These are phyloP conservation scores for Leishmania mexicana DNA, from an alignment of 208 protist genomes.

Conservation along the genomic window DNA sequence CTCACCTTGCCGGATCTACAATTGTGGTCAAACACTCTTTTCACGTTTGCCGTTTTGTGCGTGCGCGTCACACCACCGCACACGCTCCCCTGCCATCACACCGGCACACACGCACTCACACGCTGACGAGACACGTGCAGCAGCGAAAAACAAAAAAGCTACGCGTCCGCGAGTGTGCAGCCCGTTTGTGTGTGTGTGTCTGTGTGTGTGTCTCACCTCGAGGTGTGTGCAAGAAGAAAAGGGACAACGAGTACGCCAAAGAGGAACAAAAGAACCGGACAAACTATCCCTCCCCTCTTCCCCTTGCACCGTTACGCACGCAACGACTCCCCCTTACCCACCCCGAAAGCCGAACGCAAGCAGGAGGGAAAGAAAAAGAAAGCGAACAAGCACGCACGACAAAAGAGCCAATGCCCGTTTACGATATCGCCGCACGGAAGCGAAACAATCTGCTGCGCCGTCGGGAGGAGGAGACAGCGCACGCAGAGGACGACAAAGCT, in stretches of 20 bases:
- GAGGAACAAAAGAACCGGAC: neutral
- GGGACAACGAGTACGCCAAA: neutral
- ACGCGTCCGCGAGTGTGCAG: neutral
- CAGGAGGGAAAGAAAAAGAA: neutral
- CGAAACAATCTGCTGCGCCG: conserved; percentile 38
- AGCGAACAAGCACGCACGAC: neutral
- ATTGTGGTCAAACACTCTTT: neutral
- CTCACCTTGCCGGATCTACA: neutral
- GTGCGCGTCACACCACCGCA: neutral
- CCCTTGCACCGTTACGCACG: neutral
- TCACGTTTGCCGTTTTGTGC: neutral
- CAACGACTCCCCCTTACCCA: neutral
- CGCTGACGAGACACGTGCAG: neutral
- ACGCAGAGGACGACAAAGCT: conserved; percentile 31
- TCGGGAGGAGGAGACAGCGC: conserved; percentile 18
- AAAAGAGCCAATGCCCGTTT: conserved; percentile 57
- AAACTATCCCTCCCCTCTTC: neutral
- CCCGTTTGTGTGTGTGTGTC: neutral
- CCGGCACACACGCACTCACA: neutral
- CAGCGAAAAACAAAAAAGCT: neutral
- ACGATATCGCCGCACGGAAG: conserved; percentile 63
- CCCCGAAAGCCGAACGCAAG: neutral
- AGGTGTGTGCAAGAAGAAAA: neutral
- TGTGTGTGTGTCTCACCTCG: neutral
- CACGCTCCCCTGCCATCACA: neutral